Conservation (phyloP, 306 rosid species). For the Dicorynia guianensis region DNA sequence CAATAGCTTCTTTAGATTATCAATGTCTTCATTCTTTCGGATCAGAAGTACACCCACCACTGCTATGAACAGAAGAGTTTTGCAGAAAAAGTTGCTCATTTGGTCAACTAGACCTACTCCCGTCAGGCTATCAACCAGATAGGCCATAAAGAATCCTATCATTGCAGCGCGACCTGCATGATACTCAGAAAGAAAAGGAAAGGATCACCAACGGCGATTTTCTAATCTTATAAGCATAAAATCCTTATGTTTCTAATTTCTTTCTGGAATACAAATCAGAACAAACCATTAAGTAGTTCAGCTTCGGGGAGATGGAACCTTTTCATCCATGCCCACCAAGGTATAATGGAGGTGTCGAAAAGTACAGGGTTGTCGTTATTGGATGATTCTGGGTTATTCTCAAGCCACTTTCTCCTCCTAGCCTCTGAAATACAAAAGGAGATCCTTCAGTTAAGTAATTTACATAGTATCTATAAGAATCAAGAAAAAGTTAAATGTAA, state of each 20-base stretch:
- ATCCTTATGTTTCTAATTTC: slow-evolving; percentile 13
- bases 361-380: slow-evolving; percentile 76
- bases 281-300: slow-evolving; percentile 88
- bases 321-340: slow-evolving; percentile 99
- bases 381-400: slow-evolving; percentile 83
- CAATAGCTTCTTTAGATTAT: slow-evolving; percentile 73
- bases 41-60: slow-evolving; percentile 88
- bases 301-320: slow-evolving; percentile 99
- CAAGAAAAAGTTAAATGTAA: not conserved
- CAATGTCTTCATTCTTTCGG: slow-evolving; percentile 93
- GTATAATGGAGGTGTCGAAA: slow-evolving; percentile 91
- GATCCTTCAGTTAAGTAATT: slow-evolving; percentile 38
- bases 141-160: slow-evolving; percentile 80
- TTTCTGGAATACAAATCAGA: slow-evolving; percentile 13
- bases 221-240: not conserved
- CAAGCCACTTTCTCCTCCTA: slow-evolving; percentile 91
- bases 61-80: slow-evolving; percentile 85
- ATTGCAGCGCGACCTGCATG: not conserved
- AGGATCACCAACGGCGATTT: slow-evolving; percentile 12
- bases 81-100: slow-evolving; percentile 93
- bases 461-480: slow-evolving; percentile 21
- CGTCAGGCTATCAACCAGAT: slow-evolving; percentile 95
- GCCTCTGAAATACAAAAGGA: slow-evolving; percentile 73
- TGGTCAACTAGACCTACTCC: slow-evolving; percentile 98
- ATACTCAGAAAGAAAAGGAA: not conserved